A percentile compares a stretch with the other conserved stretches of the same genome.
phyloP scores from a whole-genome alignment of 2,329 filamentous ascomycete species.

The Botrytis sinoallii region DNA sequence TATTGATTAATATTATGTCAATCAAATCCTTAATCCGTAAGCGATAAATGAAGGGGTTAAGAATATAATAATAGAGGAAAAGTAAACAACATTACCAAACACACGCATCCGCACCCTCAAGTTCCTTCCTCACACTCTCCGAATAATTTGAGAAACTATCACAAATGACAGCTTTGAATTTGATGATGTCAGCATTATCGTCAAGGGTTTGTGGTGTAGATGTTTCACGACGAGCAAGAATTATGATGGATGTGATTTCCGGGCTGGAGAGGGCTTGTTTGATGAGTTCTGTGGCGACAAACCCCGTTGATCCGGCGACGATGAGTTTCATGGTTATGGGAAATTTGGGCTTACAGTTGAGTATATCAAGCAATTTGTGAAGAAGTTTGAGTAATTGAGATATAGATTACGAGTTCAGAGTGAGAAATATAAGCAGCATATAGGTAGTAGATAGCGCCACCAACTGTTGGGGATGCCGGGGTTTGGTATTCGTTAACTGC shows the following conservation, averaged over 20 bases:
- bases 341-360: background rate
- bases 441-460: background rate
- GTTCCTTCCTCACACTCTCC: slow-evolving; percentile 35
- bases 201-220: slow-evolving; percentile 19
- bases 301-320: slow-evolving; percentile 38
- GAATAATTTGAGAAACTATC: slow-evolving; percentile 38
- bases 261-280: slow-evolving; percentile 37
- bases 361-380: background rate
- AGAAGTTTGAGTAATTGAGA: background rate
- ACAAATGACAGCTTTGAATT: slow-evolving; percentile 38
- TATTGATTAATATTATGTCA: slow-evolving; percentile 5
- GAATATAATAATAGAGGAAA: background rate
- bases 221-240: slow-evolving; percentile 33
- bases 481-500: background rate
- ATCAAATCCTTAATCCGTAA: background rate
- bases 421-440: background rate
- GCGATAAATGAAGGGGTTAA: background rate
- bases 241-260: slow-evolving; percentile 35
- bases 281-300: slow-evolving; percentile 40
- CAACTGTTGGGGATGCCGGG: background rate
- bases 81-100: slow-evolving; percentile 37
- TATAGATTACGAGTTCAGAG: background rate
- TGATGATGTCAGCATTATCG: slow-evolving; percentile 20
- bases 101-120: slow-evolving; percentile 39
- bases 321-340: slow-evolving; percentile 38